Base-by-base conservation (phyloP, 306 rosid genomes). In the Medicago lupulina region DNA sequence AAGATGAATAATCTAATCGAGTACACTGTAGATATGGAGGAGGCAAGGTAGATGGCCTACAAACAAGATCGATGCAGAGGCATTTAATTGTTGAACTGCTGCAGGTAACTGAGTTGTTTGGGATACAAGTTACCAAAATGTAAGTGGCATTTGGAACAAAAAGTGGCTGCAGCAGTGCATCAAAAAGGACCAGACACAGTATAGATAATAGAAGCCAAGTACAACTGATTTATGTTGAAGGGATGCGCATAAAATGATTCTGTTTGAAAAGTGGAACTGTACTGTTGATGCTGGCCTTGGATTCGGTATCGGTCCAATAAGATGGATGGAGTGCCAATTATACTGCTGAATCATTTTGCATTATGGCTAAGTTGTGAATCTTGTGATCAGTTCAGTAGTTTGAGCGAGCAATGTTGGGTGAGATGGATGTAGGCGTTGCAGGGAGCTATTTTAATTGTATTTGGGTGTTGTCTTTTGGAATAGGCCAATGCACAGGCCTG, bases 81-180 rank as follows among this genome's bases (percentile, higher is more conserved):
- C 63, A 57, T 21, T 21, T 57, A 19, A 21, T 5, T 57, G n/a
- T 57, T 12, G 34, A 9, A 10, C 62, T 21, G 34, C 36, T 9
- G n/a, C 2, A 19, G n/a, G 2, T 9, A 21, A 21, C 17, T 11
- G n/a, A 21, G 12, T 57, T 39, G 67, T 13, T 60, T 60, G 41
- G 41, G 67, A 14, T 31, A 14, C 66, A 60, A 4, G 66, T 28
- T 60, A 60, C 67, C 31, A 60, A 60, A 60, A 31, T 60, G 40
- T 60, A 14, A 14, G 40, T 6, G 43, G 18, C 41, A 28, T 28
- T 60, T 60, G 11, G 41, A 60, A 60, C 7, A 54, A 14, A 28
- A 31, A 28, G 18, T 28, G 40, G 1, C 5, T 28, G 12, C 67
- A 31, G 40, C 18, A 3, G 67, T 60, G 31, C 67, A 31, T 60